These are phyloP conservation scores for Chrysochromulina parva DNA, from an alignment of 78 protist genomes.

Conservation along the genomic window DNA sequence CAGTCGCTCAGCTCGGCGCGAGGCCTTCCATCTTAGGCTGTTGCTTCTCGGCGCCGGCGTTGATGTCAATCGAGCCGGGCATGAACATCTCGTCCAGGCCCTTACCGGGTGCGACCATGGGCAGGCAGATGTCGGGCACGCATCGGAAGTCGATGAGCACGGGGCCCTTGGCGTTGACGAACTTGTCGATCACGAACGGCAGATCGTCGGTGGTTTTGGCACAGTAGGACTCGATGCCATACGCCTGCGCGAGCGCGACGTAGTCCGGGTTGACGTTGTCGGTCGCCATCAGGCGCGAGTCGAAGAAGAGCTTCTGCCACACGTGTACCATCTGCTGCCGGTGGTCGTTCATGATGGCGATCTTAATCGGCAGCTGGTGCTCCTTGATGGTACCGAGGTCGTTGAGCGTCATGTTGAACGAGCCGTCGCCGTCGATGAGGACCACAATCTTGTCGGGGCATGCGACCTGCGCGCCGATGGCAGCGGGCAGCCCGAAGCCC, in stretches of 20 bases:
- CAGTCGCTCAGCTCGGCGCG: no score
- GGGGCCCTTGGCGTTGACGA: not conserved
- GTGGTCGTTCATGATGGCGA: slow-evolving; percentile 19
- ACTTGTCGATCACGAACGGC: not conserved
- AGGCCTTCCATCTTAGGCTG: no score
- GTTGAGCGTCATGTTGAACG: slow-evolving; percentile 68
- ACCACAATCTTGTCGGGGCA: slow-evolving; percentile 62
- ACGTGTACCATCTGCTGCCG: slow-evolving; percentile 26
- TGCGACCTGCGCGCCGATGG: slow-evolving; percentile 56
- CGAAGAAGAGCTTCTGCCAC: slow-evolving; percentile 41
- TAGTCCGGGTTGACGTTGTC: slow-evolving; percentile 34
- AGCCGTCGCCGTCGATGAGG: slow-evolving; percentile 72
- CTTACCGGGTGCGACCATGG: slow-evolving; percentile 31
- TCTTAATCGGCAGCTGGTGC: slow-evolving; percentile 37
- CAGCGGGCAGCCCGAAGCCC: slow-evolving; percentile 65
- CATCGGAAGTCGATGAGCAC: not conserved
- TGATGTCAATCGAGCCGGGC: not conserved
- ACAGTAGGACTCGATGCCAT: not conserved
- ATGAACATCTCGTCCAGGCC: slow-evolving; percentile 23
- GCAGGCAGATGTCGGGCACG: slow-evolving; percentile 25
- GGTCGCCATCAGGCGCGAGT: not conserved
- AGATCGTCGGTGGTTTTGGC: not conserved
- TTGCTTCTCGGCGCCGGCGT: no score
- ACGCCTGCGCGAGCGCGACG: not conserved
- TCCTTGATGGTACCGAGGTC: slow-evolving; percentile 68